phyloP scores from a whole-genome alignment of 176 grass and related monocot genomes.

The Metroxylon sagu region DNA sequence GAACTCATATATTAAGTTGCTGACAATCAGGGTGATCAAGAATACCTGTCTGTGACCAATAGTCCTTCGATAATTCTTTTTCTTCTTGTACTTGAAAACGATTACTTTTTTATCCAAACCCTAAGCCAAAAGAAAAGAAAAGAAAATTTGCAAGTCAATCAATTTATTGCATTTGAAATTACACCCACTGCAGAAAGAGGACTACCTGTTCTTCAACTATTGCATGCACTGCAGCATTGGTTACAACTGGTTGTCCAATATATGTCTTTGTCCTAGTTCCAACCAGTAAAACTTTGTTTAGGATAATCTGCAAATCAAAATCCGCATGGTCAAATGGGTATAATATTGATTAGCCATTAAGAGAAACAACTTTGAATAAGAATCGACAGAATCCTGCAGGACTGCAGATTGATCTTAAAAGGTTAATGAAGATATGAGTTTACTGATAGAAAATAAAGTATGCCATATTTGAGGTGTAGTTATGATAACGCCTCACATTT shows the following conservation, averaged over 20 bases:
- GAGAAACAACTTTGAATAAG: no score
- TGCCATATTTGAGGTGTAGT: no score
- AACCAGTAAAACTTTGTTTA: conserved; percentile 88
- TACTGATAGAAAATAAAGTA: no score
- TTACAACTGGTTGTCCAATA: conserved; percentile 90
- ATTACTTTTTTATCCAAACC: conserved; percentile 81
- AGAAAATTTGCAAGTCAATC: conserved; percentile 4
- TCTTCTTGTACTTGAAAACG: conserved; percentile 81
- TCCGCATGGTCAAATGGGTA: no score
- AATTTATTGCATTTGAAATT: conserved; percentile 4
- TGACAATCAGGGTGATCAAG: no score
- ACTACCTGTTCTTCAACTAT: conserved; percentile 73
- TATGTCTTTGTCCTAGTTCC: conserved; percentile 85
- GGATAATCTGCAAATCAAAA: conserved; percentile 54
- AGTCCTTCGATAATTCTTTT: conserved; percentile 94
- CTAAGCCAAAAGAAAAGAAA: conserved; percentile 28
- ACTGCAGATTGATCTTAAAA: no score
- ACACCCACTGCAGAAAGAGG: neutral
- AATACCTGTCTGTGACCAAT: conserved; percentile 83
- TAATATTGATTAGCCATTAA: no score
- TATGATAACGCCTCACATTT: no score
- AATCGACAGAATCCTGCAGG: no score
- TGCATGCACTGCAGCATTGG: conserved; percentile 94
- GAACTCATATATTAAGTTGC: no score
- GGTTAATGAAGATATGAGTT: no score